phyloP scores from a whole-genome alignment of 176 grass and related monocot genomes.

The Paspalum vaginatum region DNA sequence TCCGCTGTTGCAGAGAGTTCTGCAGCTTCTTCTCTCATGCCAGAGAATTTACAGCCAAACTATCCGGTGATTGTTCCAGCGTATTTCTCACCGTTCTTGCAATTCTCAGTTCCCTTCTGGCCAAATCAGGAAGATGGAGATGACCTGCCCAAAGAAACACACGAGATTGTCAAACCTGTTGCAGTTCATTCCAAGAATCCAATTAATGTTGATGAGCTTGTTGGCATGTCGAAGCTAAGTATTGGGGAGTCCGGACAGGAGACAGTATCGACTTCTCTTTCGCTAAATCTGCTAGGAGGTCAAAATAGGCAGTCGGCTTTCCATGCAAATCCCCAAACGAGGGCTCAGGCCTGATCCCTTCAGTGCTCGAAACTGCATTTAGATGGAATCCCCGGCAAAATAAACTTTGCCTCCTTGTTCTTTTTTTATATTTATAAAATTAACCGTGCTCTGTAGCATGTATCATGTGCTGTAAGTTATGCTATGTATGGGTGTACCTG shows the following conservation, averaged over 20 bases:
- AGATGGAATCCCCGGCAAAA: conserved; percentile 55
- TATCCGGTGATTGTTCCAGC: conserved; percentile 79
- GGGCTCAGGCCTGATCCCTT: conserved; percentile 73
- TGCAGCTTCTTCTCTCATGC: conserved; percentile 37
- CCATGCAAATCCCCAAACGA: conserved; percentile 83
- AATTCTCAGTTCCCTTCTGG: conserved; percentile 82
- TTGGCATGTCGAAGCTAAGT: conserved; percentile 87
- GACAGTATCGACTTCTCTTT: conserved; percentile 65
- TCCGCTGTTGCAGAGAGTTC: conserved; percentile 58
- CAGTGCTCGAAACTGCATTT: conserved; percentile 47
- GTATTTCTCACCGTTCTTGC: conserved; percentile 83
- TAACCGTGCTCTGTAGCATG: conserved; percentile 48
- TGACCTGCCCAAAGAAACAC: conserved; percentile 56
- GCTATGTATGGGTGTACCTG: conserved; percentile 52
- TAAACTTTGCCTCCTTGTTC: conserved; percentile 48
- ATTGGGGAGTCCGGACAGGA: conserved; percentile 64
- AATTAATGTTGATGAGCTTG: conserved; percentile 93
- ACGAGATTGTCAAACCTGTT: conserved; percentile 91
- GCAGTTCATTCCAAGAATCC: conserved; percentile 79
- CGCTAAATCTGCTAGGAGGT: conserved; percentile 72
- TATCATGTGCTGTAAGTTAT: conserved; percentile 60
- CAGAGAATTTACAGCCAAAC: conserved; percentile 61
- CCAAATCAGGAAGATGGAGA: conserved; percentile 53
- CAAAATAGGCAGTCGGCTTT: conserved; percentile 92
- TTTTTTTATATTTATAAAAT: conserved; percentile 32